Conservation (phyloP, 2,329 filamentous ascomycete genomes). For the Diplodia intermedia region DNA sequence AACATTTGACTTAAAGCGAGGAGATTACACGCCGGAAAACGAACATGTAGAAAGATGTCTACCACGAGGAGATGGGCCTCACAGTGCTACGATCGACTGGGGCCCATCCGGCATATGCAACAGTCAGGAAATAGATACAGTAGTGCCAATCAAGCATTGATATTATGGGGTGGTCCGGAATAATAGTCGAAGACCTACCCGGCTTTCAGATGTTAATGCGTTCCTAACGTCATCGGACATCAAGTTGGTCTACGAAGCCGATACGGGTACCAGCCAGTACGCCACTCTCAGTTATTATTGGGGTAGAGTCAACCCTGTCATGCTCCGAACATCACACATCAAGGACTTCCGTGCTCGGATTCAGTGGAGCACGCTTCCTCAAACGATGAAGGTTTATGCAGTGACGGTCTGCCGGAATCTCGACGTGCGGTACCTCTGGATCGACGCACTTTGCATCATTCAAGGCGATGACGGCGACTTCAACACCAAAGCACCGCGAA, state of each 20-base stretch:
- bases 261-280: constrained; percentile 5
- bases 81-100: background rate
- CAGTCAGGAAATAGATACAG: background rate
- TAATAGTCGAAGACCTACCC: background rate
- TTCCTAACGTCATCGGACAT: background rate
- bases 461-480: constrained; percentile 45
- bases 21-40: too few relatives aligned
- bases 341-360: constrained; percentile 4
- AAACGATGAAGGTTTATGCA: constrained; percentile 38
- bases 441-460: constrained; percentile 46
- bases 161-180: background rate
- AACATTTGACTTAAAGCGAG: too few relatives aligned
- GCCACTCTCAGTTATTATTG: constrained; percentile 28
- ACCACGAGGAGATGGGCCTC: background rate
- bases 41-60: background rate
- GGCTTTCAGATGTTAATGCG: background rate
- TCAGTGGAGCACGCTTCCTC: background rate
- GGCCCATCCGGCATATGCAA: background rate
- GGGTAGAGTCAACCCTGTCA: background rate
- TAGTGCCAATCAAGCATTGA: background rate
- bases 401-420: constrained; percentile 44
- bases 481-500: constrained; percentile 45
- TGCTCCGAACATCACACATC: background rate
- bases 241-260: background rate
- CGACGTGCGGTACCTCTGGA: constrained; percentile 46